These are phyloP conservation scores for Colletotrichum lindemuthianum DNA, from an alignment of 2,329 filamentous ascomycete genomes.

Conservation along the genomic window DNA sequence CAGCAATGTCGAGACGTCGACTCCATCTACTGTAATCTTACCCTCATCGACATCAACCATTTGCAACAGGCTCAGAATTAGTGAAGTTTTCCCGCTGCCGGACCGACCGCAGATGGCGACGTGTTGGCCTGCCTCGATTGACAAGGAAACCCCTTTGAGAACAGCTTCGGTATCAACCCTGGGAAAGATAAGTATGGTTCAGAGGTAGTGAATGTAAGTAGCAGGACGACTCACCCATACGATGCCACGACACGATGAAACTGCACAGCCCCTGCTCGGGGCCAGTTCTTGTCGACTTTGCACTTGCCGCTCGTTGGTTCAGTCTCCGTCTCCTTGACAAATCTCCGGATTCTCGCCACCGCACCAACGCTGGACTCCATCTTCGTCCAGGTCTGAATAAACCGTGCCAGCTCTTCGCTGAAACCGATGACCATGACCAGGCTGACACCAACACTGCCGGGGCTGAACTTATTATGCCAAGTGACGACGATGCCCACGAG, in stretches of 20 bases:
- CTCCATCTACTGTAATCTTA: neutral
- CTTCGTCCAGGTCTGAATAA: constrained; percentile 36
- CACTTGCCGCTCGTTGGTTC: neutral
- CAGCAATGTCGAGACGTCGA: constrained; percentile 1
- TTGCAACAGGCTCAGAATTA: constrained; percentile 11
- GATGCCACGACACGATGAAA: constrained; percentile 18
- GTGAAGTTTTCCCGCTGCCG: constrained; percentile 23
- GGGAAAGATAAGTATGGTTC: neutral
- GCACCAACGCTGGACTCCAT: constrained; percentile 35
- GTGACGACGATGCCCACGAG: constrained; percentile 11
- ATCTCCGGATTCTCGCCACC: constrained; percentile 10
- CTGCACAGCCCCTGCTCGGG: neutral
- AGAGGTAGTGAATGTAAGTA: fast-evolving
- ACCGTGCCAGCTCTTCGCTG: constrained; percentile 3
- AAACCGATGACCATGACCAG: constrained; percentile 31
- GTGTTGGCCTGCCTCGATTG: constrained; percentile 2
- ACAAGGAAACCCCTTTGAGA: constrained; percentile 10
- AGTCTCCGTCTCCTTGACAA: constrained; percentile 1
- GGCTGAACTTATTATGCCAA: constrained; percentile 42
- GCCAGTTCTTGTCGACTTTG: neutral
- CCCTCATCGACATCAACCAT: constrained; percentile 18
- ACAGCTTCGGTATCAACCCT: neutral
- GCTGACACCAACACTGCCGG: constrained; percentile 41
- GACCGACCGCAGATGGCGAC: constrained; percentile 20
- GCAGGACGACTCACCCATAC: neutral